Evolutionary conservation across 1,284 basidiomycete species (phyloP), one percentile per base, ranked within the genome.

Genomic region (Ustilago trichophora): DNA sequence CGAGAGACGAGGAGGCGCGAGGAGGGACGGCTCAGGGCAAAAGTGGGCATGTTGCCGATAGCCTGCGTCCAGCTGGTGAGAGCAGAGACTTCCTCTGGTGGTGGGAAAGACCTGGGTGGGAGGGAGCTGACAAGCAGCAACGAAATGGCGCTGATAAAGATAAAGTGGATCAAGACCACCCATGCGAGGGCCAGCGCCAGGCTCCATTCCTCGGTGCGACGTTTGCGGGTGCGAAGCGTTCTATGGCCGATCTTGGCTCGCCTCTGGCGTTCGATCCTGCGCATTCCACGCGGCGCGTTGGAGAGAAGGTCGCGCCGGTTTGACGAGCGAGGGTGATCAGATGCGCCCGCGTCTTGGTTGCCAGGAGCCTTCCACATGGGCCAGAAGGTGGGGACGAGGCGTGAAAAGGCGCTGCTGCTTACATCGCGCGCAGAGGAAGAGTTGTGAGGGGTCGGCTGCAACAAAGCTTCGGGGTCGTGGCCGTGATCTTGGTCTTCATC

Each of bases 111-210:
- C 50, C 57, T 59, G 34, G 45, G 15, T 25, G 35, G 57, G 8
- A 55, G 59, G 16, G 29, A 50, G 29, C 42, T 45, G 49, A 72
- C 57, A 35, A 62, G 50, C 41, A 50, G 56, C 7, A 72, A 41
- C 13, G 53, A 63, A 29, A 56, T 34, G 52, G 48, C 36, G 42
- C 47, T 42, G 53, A 63, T 48, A 44, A 59, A 58, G 46, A 56
- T 42, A 42, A 95, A 85, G 77, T 94, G 92, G 6, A 88, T 74
- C 18, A 85, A 82, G 1, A 90, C 88, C 8, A 89, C 84, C 86
- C 90, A 90, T 1, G 90, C 87, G 8, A 94, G 86, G 1, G 86
- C 83, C 19, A 91, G 83, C 0, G 91, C 92, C 18, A 90, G 82
- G 37, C 85, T 84, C 93, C 93, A 95, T 67, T 89, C 88, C 15